A percentile compares a stretch with the other conserved stretches of the same genome.
Conservation (phyloP, 2,329 filamentous ascomycete species). For the Ophiognomonia clavigignenti-juglandacearum region DNA sequence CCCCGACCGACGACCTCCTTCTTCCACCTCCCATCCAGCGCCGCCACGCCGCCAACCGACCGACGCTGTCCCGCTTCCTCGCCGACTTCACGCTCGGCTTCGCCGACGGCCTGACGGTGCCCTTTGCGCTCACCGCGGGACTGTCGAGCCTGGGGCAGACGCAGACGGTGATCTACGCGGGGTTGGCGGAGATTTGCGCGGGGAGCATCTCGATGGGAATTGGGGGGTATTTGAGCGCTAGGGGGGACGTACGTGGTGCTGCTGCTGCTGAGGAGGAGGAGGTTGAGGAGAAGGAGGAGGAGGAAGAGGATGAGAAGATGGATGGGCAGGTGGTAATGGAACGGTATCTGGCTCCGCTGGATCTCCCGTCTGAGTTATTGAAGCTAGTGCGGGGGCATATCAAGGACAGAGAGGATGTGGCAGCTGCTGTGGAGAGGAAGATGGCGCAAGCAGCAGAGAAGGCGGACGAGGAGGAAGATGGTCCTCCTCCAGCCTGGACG, state of each 20-base stretch:
- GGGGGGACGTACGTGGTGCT: constrained; percentile 23
- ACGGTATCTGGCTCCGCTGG: constrained; percentile 19
- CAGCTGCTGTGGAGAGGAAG: background rate
- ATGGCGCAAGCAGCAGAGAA: background rate
- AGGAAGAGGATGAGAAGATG: constrained; percentile 21
- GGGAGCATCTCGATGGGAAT: constrained; percentile 72
- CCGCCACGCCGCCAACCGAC: too few relatives aligned
- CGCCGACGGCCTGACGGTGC: constrained; percentile 69
- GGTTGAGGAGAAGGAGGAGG: constrained; percentile 18
- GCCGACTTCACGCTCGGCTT: constrained; percentile 68
- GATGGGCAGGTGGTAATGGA: constrained; percentile 1
- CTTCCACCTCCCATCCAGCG: too few relatives aligned
- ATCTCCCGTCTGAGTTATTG: constrained; percentile 18
- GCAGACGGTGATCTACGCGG: constrained; percentile 61
- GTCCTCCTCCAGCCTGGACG: constrained; percentile 18
- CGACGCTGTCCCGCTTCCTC: constrained; percentile 37
- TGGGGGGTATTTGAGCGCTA: constrained; percentile 62
- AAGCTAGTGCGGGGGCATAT: constrained; percentile 18
- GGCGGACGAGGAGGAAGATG: constrained; percentile 1
- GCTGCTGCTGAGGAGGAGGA: too few relatives aligned
- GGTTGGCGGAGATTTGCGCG: constrained; percentile 65
- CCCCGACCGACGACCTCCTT: too few relatives aligned
- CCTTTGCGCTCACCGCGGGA: constrained; percentile 69
- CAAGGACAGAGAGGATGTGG: constrained; percentile 2
- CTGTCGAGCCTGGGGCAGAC: constrained; percentile 57